A percentile compares a stretch with the other conserved stretches of the same genome.
phyloP scores from a whole-genome alignment of 2,329 filamentous ascomycete species.

The Cercospora berteroae region DNA sequence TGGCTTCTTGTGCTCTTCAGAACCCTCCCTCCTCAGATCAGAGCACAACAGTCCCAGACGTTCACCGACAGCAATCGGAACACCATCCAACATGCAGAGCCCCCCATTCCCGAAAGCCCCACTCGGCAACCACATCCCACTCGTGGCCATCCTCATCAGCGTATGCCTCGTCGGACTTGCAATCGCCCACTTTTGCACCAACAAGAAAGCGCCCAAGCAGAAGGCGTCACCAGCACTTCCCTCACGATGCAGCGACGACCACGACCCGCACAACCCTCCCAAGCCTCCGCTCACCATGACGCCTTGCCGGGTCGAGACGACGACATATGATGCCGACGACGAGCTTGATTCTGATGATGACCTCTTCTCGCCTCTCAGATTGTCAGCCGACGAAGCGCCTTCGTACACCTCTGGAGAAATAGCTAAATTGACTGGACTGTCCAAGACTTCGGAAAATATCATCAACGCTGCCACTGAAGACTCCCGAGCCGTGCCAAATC shows the following conservation, averaged over 20 bases:
- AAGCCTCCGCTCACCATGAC: not conserved
- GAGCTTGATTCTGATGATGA: not conserved
- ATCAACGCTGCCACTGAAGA: not conserved
- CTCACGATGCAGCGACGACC: not conserved
- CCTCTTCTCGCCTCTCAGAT: not conserved
- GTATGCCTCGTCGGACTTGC: not conserved
- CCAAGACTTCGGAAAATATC: not conserved
- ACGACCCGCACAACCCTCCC: not conserved
- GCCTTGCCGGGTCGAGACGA: not conserved
- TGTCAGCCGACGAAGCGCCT: not conserved
- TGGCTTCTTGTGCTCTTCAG: not conserved
- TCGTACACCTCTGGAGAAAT: not conserved
- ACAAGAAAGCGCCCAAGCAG: not conserved
- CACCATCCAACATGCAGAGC: not conserved
- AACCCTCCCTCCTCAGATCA: not conserved
- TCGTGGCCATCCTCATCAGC: not conserved
- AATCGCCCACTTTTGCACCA: not conserved
- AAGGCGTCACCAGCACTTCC: not conserved
- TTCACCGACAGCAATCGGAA: not conserved
- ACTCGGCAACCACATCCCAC: not conserved
- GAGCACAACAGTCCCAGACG: not conserved
- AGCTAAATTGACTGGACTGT: not conserved
- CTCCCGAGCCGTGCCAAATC: too few relatives aligned
- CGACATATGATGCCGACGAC: not conserved
- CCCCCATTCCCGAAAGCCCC: not conserved